Percentiles rank a stretch among this genome's conserved stretches.
These are phyloP conservation scores for Rhizopogon vesiculosus DNA, from an alignment of 768 basidiomycete species.

Conservation along the genomic window DNA sequence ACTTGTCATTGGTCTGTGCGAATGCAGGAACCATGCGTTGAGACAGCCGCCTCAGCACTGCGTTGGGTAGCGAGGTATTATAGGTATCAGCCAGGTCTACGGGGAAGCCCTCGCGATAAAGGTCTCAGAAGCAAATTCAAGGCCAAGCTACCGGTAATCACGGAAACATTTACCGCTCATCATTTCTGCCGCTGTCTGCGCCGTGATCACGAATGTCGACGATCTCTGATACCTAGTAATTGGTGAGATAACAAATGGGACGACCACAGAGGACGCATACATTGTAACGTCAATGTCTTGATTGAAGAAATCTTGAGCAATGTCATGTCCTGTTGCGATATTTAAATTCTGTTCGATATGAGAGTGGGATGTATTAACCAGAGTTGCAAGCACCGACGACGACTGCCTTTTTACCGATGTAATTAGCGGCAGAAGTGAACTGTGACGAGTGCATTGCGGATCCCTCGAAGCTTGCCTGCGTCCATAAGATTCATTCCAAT, in stretches of 20 bases:
- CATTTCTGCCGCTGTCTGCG: no score
- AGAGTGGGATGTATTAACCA: conserved; percentile 23
- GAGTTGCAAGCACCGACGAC: conserved; percentile 67
- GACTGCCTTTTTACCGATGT: conserved; percentile 58
- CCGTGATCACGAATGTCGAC: no score
- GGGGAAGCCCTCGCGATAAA: no score
- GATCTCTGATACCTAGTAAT: conserved; percentile 15
- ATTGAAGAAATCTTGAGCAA: conserved; percentile 31
- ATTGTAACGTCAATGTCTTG: conserved; percentile 26
- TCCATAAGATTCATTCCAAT: not conserved
- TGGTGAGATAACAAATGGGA: not conserved
- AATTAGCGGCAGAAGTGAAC: conserved; percentile 43
- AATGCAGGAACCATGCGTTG: no score
- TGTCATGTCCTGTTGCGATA: conserved; percentile 26
- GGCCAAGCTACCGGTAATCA: no score
- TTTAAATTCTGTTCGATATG: not conserved
- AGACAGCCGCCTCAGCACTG: no score
- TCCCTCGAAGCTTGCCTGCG: conserved; percentile 50
- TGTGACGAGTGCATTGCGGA: conserved; percentile 46
- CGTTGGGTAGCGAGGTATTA: no score
- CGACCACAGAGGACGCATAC: conserved; percentile 2
- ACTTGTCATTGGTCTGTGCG: no score
- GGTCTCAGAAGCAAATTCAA: no score
- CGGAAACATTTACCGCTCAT: no score
- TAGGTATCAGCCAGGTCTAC: no score